phyloP scores from a whole-genome alignment of 768 basidiomycete species.

The Boletus subparvulus region DNA sequence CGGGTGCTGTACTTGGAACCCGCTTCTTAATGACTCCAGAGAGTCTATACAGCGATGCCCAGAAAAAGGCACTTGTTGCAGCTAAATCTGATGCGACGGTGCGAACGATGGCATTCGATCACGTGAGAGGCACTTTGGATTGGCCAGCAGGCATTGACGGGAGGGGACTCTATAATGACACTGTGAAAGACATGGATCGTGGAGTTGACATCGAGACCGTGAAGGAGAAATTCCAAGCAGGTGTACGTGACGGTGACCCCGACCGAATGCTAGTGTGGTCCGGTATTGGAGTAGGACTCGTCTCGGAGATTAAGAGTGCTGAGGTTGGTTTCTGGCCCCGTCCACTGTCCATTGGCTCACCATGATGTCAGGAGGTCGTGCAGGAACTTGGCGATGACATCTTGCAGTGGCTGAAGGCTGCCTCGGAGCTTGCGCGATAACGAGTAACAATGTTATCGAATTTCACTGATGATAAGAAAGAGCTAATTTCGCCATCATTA shows the following conservation, averaged over 20 bases:
- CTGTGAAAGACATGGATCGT: slow-evolving; percentile 54
- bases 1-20: slow-evolving; percentile 71
- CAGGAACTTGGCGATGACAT: slow-evolving; percentile 52
- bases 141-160: slow-evolving; percentile 68
- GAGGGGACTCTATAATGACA: slow-evolving; percentile 45
- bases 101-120: slow-evolving; percentile 64
- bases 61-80: slow-evolving; percentile 51
- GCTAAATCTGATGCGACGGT: slow-evolving; percentile 48
- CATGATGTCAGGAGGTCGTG: slow-evolving; percentile 48
- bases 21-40: slow-evolving; percentile 72
- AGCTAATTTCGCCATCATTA: slow-evolving; percentile 2
- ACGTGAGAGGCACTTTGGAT: slow-evolving; percentile 50
- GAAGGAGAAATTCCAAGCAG: slow-evolving; percentile 46
- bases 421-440: slow-evolving; percentile 26
- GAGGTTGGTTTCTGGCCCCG: slow-evolving; percentile 32
- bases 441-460: slow-evolving; percentile 15
- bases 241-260: slow-evolving; percentile 43
- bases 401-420: slow-evolving; percentile 33
- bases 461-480: slow-evolving; percentile 22
- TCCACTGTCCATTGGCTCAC: slow-evolving; percentile 1
- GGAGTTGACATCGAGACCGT: slow-evolving; percentile 46
- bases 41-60: slow-evolving; percentile 52
- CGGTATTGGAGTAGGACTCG: slow-evolving; percentile 61
- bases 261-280: slow-evolving; percentile 65
- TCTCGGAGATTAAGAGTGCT: slow-evolving; percentile 44